Percentiles rank a stretch among this genome's conserved stretches.
phyloP scores from a whole-genome alignment of 805 yeast genomes.

The Jamesozyma lodderae region DNA sequence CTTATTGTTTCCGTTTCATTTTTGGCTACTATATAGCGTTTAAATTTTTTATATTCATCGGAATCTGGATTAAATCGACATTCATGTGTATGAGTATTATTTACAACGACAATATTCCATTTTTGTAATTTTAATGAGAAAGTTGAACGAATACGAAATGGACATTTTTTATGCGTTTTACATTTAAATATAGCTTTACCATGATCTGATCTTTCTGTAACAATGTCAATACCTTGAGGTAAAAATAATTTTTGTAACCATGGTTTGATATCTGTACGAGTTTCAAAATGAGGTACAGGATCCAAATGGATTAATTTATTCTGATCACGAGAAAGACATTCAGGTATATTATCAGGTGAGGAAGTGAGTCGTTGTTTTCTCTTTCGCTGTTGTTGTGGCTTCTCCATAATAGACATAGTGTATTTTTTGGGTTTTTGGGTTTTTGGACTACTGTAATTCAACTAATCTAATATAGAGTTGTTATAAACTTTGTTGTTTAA shows the following conservation, averaged over 20 bases:
- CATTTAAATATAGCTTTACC: slow-evolving; percentile 54
- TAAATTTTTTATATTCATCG: slow-evolving; percentile 28
- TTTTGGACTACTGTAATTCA: no score
- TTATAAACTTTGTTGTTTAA: no score
- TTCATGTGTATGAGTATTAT: slow-evolving; percentile 50
- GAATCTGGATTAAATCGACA: slow-evolving; percentile 28
- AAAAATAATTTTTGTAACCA: slow-evolving; percentile 44
- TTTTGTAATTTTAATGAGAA: slow-evolving; percentile 40
- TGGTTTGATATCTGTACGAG: slow-evolving; percentile 46
- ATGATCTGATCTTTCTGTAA: slow-evolving; percentile 52
- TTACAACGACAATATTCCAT: slow-evolving; percentile 55
- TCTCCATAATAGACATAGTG: no score
- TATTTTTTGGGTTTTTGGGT: not conserved
- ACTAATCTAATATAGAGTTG: no score
- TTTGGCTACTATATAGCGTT: slow-evolving; percentile 18
- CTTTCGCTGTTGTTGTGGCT: no score
- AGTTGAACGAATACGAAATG: slow-evolving; percentile 56
- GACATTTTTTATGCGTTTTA: slow-evolving; percentile 42
- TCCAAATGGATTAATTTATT: slow-evolving; percentile 30
- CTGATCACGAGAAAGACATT: slow-evolving; percentile 18
- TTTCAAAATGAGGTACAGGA: slow-evolving; percentile 31
- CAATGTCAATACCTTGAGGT: slow-evolving; percentile 42
- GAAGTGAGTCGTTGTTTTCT: slow-evolving; percentile 1
- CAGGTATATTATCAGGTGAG: slow-evolving; percentile 8
- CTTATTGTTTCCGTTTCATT: slow-evolving; percentile 25